Base-by-base conservation (phyloP, 352 stramenopile genomes). In the Phytophthora pseudosyringae region DNA sequence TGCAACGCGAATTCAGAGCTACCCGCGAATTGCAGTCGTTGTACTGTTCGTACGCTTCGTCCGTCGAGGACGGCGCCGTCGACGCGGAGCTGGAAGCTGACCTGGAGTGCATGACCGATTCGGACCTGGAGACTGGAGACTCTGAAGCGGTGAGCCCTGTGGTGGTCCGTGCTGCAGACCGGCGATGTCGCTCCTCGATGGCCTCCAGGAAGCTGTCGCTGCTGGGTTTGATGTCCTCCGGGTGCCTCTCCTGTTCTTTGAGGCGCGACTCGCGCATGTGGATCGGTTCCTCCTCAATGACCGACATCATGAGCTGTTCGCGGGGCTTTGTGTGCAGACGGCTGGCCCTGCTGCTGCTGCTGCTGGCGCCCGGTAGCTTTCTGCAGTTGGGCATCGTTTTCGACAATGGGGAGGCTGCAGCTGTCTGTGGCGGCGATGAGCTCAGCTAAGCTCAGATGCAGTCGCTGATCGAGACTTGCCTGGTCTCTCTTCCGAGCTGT, bases 381-480 rank as follows among this genome's bases (percentile, higher is more conserved):
- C 21, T 73, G 29, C 53, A 70, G 61, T 70, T 71, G 16, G 63
- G 46, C 68, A 76, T 76, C 48, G 26, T 71, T 56, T 71, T 71
- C 21, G 1, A 63, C 50, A 73, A 66, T 73, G 65, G 18, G 36
- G 16, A 32, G 12, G 9, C 21, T 40, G 26, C 25, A 18, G 18
- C n/a, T 31, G 25, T 26, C 5, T 15, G 40, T 31, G 39, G 21
- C 9, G 31, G 6, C 13, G 3, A 25, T 52, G 38, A 47, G 36
- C 21, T 21, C 38, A 35, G 29, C 49, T 56, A 44, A 63, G 60
- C 15, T 43, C 36, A 28, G 41, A 56, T 47, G 39, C 47, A 39
- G 29, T 47, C 46, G 49, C 38, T 15, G 48, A 43, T 31, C 28
- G 53, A 62, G 38, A 63, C 60, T 50, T 50, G 65, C 29, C 59